Evolutionary conservation across 495 filamentous ascomycete genomes (phyloP).

Genomic region (Annulohypoxylon stygium): DNA sequence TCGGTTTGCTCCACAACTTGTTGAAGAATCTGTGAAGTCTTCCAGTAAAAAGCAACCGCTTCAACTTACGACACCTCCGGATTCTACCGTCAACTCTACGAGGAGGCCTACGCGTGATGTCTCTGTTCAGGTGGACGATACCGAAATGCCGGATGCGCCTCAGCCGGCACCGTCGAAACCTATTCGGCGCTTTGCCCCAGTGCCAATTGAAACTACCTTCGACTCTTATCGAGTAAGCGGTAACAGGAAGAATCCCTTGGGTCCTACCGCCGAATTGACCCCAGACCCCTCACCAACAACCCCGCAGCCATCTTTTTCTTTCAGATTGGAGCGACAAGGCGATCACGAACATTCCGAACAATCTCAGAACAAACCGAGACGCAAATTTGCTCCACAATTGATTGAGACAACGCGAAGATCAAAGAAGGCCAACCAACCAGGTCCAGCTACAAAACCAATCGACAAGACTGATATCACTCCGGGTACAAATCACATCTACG

Average conservation of each 20-base stretch:
- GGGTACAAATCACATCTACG: slow-evolving; percentile 69
- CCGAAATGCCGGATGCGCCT: slow-evolving; percentile 41
- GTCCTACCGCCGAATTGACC: slow-evolving; percentile 62
- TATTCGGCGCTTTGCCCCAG: slow-evolving; percentile 65
- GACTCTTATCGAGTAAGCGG: slow-evolving; percentile 62
- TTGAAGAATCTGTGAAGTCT: slow-evolving; percentile 67
- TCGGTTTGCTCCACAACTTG: slow-evolving; percentile 66
- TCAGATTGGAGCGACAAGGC: slow-evolving; percentile 18
- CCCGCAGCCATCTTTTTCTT: slow-evolving; percentile 52
- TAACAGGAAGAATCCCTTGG: slow-evolving; percentile 43
- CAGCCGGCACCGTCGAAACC: slow-evolving; percentile 30
- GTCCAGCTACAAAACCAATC: slow-evolving; percentile 62
- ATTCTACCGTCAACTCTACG: slow-evolving; percentile 42
- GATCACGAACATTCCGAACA: slow-evolving; percentile 32
- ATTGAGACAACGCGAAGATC: slow-evolving; percentile 75
- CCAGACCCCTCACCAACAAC: slow-evolving; percentile 62
- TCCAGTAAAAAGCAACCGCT: slow-evolving; percentile 32
- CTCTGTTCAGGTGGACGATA: slow-evolving; percentile 45
- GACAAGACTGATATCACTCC: slow-evolving; percentile 72
- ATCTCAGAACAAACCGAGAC: slow-evolving; percentile 49
- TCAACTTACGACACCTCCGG: slow-evolving; percentile 34
- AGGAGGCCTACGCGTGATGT: slow-evolving; percentile 45
- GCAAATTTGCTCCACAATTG: slow-evolving; percentile 72
- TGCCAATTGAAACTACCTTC: slow-evolving; percentile 71
- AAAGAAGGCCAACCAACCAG: slow-evolving; percentile 65